Evolutionary conservation across 192 early-diverging fungal genomes (phyloP), one percentile per base, ranked within the genome.

Genomic region (Rhizoclosmatium globosum): DNA sequence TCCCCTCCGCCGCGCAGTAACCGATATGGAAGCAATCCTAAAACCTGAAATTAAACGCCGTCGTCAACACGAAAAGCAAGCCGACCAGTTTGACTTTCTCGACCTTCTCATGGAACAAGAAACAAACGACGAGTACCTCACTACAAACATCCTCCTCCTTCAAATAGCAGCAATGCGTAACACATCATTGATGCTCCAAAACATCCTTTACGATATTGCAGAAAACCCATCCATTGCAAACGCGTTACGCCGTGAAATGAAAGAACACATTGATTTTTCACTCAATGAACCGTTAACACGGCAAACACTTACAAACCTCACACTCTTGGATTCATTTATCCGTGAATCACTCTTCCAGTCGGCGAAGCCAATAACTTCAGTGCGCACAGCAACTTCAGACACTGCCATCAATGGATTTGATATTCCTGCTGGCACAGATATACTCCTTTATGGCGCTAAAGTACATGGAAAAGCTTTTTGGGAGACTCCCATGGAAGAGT

Each of bases 361-460:
- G 4, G 67, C 67, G 43, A 68, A 68, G 42, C 67, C 67, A 9
- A 68, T 68, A 9, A 68, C 4, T 21, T 42, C 67, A 3, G 67
- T 68, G 3, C 67, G 67, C 42, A 4, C 9, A 6, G 67, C 67
- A 7, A 44, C 6, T 9, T 17, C 41, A 15, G 67, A 68, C 67
- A 47, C 67, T 4, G 43, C 15, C 15, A 4, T 68, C 6, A 41
- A 41, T 41, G 46, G 46, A 15, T 68, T 31, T 41, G 7, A 4
- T 3, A 47, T 68, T 9, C 11, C 11, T 3, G 13, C 3, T 7
- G 67, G 67, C 6, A 46, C 31, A 4, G 15, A 4, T 46, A 4
- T 68, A 41, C 67, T 68, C 4, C 7, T 68, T 19, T 68, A 68
- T 47, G 67, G 67, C 3, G 41, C 41, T 3, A 46, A 19, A 3